A percentile compares a stretch with the other conserved stretches of the same genome.
Conservation (phyloP, 768 basidiomycete species). For the Glaciozyma antarctica region DNA sequence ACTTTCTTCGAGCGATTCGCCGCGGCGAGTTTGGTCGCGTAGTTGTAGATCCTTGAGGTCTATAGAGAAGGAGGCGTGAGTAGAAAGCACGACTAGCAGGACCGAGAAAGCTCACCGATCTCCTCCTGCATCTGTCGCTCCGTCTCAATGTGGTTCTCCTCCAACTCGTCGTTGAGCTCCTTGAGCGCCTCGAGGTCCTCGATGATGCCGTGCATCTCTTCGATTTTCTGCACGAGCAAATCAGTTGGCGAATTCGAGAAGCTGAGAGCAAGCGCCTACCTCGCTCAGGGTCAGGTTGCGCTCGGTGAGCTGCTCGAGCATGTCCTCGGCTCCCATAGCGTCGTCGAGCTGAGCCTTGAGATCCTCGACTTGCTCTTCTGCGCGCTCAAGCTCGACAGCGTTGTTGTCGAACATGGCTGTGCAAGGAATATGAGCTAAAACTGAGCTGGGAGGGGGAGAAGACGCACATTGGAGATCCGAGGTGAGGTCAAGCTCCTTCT, state of each 20-base stretch:
- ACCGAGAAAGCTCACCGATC: constrained; percentile 48
- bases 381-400: constrained; percentile 70
- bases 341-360: constrained; percentile 90
- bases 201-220: constrained; percentile 90
- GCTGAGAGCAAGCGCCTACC: constrained; percentile 44
- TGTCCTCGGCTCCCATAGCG: constrained; percentile 87
- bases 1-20: constrained; percentile 61
- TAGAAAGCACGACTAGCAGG: neutral
- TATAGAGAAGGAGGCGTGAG: neutral
- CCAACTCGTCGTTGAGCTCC: constrained; percentile 92
- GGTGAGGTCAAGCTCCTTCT: constrained; percentile 67
- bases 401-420: constrained; percentile 50
- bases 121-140: constrained; percentile 86
- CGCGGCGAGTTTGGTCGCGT: constrained; percentile 57
- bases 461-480: constrained; percentile 63
- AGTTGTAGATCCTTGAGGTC: constrained; percentile 56
- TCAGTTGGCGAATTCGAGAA: neutral
- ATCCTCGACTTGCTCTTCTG: constrained; percentile 85
- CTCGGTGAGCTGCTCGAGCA: constrained; percentile 90
- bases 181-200: constrained; percentile 93
- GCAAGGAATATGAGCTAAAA: neutral
- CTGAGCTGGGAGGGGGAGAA: neutral
- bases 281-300: constrained; percentile 85
- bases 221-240: constrained; percentile 62
- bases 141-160: constrained; percentile 89